These are phyloP conservation scores for Talaromyces wortmannii DNA, from an alignment of 495 filamentous ascomycete genomes.

Conservation along the genomic window DNA sequence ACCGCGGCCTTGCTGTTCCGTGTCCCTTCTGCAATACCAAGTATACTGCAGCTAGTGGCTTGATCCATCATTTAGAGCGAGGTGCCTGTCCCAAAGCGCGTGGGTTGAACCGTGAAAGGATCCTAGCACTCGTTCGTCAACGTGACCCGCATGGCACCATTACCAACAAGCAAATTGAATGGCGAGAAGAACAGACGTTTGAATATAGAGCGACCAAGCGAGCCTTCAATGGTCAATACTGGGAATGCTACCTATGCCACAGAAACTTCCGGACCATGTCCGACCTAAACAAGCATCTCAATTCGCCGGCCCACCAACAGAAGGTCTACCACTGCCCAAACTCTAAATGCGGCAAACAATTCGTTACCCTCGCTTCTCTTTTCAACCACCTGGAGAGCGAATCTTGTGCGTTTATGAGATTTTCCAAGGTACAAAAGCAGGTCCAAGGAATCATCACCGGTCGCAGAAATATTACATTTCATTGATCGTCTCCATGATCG, in stretches of 20 bases:
- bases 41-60: conserved; percentile 34
- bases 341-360: conserved; percentile 33
- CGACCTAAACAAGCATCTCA: conserved; percentile 25
- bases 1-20: conserved; percentile 19
- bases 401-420: conserved; percentile 37
- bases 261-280: not conserved
- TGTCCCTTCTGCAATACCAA: conserved; percentile 37
- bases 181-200: conserved; percentile 13
- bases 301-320: conserved; percentile 33
- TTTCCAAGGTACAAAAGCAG: conserved; percentile 34
- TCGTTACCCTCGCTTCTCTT: conserved; percentile 36
- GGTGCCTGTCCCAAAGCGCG: conserved; percentile 29
- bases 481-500: too few relatives aligned
- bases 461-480: conserved; percentile 7
- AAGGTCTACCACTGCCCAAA: conserved; percentile 50
- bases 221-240: conserved; percentile 30
- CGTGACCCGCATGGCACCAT: conserved; percentile 29
- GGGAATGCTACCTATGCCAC: conserved; percentile 21
- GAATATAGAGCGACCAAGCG: conserved; percentile 12
- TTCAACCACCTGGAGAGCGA: conserved; percentile 54
- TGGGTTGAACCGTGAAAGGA: conserved; percentile 27
- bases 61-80: conserved; percentile 37
- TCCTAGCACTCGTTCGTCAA: conserved; percentile 19
- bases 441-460: conserved; percentile 8
- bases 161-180: conserved; percentile 32